A percentile compares a stretch with the other conserved stretches of the same genome.
phyloP scores from a whole-genome alignment of 768 basidiomycete genomes.

The Podaxis sp. region DNA sequence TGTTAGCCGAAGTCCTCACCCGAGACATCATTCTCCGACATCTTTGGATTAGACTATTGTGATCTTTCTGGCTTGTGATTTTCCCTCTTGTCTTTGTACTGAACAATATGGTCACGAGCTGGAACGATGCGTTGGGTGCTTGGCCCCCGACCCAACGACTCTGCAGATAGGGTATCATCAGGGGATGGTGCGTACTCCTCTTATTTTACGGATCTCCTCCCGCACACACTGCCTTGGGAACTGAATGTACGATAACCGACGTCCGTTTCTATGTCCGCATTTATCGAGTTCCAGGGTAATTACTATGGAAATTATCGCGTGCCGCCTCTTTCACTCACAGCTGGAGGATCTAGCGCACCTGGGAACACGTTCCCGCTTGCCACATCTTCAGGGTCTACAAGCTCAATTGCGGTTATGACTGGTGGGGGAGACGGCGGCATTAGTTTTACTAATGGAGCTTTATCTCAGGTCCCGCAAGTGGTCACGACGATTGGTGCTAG shows the following conservation, averaged over 20 bases:
- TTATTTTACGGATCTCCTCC: neutral
- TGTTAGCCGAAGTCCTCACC: constrained; percentile 1
- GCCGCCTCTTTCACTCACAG: neutral
- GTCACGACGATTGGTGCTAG: too few relatives aligned
- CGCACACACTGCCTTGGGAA: neutral
- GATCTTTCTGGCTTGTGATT: neutral
- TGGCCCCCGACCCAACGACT: neutral
- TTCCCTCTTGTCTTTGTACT: neutral
- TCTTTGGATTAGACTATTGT: neutral
- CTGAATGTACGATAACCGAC: neutral
- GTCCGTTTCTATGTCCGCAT: neutral
- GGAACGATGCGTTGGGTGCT: neutral
- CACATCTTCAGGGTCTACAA: neutral
- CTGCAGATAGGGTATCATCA: constrained; percentile 1
- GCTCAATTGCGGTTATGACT: neutral
- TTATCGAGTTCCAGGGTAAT: neutral
- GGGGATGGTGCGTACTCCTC: neutral
- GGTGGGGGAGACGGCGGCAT: neutral
- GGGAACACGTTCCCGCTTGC: neutral
- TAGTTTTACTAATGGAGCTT: neutral
- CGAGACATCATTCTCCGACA: neutral
- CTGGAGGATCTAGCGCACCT: neutral
- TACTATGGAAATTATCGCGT: neutral
- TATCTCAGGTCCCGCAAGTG: neutral
- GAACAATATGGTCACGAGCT: neutral